Evolutionary conservation across 2,329 filamentous ascomycete genomes (phyloP).

Genomic region (Aspergillus niger): DNA sequence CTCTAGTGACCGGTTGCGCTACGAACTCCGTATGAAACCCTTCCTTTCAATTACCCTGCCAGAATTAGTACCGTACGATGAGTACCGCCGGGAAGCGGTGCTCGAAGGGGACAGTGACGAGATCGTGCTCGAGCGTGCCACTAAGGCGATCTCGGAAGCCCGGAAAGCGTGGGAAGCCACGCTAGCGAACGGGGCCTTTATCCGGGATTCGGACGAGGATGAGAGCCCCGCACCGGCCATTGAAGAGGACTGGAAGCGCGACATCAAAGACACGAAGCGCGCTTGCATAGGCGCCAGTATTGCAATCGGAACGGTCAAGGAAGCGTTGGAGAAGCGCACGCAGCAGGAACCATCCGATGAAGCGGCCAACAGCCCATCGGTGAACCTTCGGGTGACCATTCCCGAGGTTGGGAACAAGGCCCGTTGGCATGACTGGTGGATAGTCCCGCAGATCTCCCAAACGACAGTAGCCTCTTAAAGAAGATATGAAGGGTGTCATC

Average conservation of each 20-base stretch:
- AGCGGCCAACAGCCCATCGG: not conserved
- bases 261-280: slow-evolving; percentile 63
- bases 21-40: slow-evolving; percentile 84
- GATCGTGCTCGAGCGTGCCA: slow-evolving; percentile 43
- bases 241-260: slow-evolving; percentile 63
- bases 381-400: slow-evolving; percentile 39
- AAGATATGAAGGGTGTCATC: slow-evolving; percentile 16
- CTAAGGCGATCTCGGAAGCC: slow-evolving; percentile 42
- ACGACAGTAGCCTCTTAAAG: slow-evolving; percentile 9
- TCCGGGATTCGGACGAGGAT: slow-evolving; percentile 18
- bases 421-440: slow-evolving; percentile 51
- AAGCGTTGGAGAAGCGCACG: slow-evolving; percentile 48
- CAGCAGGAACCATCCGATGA: slow-evolving; percentile 1
- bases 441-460: slow-evolving; percentile 43
- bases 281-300: slow-evolving; percentile 72
- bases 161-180: slow-evolving; percentile 48
- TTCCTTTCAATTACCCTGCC: slow-evolving; percentile 71
- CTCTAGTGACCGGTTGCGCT: slow-evolving; percentile 67
- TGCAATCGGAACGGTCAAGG: slow-evolving; percentile 62
- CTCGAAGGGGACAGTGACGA: slow-evolving; percentile 48
- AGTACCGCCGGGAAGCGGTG: slow-evolving; percentile 54
- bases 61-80: slow-evolving; percentile 64
- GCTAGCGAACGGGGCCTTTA: slow-evolving; percentile 42
- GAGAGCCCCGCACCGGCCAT: slow-evolving; percentile 48
- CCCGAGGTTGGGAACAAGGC: slow-evolving; percentile 41